Evolutionary conservation across 768 basidiomycete genomes (phyloP).

Genomic region (Strobilomyces dryophilus): DNA sequence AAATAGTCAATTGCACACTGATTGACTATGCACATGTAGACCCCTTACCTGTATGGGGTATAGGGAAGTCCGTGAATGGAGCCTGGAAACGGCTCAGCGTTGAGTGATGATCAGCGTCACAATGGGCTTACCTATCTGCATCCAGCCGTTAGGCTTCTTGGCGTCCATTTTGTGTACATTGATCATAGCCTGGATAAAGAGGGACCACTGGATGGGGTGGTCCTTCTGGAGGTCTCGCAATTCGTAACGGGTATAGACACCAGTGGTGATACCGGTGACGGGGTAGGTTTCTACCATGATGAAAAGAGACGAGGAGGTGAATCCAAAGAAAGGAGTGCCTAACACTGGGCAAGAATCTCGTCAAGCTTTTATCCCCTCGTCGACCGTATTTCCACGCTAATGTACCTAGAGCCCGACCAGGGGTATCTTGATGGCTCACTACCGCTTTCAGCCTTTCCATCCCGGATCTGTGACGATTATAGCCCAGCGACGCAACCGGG

Average conservation of each 20-base stretch:
- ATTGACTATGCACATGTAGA: not conserved
- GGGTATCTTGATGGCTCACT: not conserved
- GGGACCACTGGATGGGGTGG: slow-evolving; percentile 10
- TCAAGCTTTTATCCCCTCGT: slow-evolving; percentile 2
- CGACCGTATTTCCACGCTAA: not conserved
- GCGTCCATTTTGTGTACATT: slow-evolving; percentile 3
- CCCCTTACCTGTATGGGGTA: slow-evolving; percentile 5
- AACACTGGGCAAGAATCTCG: not conserved
- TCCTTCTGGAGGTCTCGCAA: slow-evolving; percentile 12
- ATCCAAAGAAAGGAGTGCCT: not conserved
- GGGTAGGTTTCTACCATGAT: slow-evolving; percentile 13
- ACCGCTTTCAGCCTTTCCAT: not conserved
- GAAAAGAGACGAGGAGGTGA: not conserved
- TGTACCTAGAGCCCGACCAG: not conserved
- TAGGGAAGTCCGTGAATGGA: slow-evolving; percentile 18
- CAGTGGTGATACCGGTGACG: slow-evolving; percentile 1
- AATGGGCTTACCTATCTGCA: slow-evolving; percentile 14
- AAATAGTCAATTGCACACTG: not conserved
- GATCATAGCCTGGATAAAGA: slow-evolving; percentile 15
- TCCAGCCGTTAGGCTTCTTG: slow-evolving; percentile 17
- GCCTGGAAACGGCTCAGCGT: not conserved
- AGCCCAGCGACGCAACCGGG: not conserved
- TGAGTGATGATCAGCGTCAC: not conserved
- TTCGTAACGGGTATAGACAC: slow-evolving; percentile 14
- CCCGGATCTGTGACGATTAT: not conserved